Conservation (phyloP, 73 alveolate species). For the Paramecium octaurelia region DNA sequence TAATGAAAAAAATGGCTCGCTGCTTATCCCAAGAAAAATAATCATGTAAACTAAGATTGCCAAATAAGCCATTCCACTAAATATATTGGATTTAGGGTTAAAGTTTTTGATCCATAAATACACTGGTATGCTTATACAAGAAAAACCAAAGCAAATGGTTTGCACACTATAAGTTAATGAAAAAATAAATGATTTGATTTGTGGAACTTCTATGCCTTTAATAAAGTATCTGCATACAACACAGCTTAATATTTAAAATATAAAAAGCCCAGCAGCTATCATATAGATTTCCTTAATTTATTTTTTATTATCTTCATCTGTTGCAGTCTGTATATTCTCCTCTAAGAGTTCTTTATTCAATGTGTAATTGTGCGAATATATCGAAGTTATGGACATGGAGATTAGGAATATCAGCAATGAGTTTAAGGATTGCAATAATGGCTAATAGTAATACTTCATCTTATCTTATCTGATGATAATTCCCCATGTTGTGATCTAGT, state of each 20-base stretch:
- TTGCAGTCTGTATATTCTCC: neutral
- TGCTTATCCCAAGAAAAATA: neutral
- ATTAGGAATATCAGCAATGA: neutral
- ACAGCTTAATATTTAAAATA: neutral
- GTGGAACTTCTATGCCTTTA: neutral
- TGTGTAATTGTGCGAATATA: constrained; percentile 31
- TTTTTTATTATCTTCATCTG: constrained; percentile 8
- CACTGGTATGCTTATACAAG: constrained; percentile 6
- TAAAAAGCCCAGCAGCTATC: neutral
- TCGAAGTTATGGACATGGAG: neutral
- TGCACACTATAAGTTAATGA: neutral
- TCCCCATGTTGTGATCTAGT: neutral
- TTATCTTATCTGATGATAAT: neutral
- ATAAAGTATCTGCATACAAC: neutral
- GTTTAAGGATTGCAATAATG: neutral
- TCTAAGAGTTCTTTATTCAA: neutral
- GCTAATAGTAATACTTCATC: constrained; percentile 5
- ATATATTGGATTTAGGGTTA: neutral
- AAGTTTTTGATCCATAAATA: neutral
- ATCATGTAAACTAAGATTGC: neutral
- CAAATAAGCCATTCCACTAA: neutral
- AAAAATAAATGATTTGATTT: neutral
- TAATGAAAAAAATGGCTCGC: neutral
- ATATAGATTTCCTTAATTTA: neutral
- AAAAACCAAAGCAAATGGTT: constrained; percentile 25